Percentiles rank a stretch among this genome's conserved stretches.
Evolutionary conservation across 1,139 yeast genomes (phyloP).

Genomic region (Pichiaceae sp.): DNA sequence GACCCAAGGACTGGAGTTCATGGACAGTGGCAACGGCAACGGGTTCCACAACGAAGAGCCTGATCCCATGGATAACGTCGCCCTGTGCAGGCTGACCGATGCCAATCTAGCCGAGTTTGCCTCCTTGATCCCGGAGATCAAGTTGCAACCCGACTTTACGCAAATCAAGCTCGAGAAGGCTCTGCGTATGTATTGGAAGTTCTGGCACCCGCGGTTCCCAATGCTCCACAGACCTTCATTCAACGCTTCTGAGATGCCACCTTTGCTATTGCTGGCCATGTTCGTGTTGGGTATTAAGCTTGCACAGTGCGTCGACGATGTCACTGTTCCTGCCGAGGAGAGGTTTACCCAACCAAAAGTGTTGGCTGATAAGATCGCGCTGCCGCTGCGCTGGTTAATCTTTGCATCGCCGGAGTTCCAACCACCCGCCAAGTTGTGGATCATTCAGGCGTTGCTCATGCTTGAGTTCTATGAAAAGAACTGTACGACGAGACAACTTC

Average conservation of each 20-base stretch:
- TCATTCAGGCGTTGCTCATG: conserved; percentile 42
- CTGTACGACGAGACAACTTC: conserved; percentile 36
- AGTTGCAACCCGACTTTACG: conserved; percentile 21
- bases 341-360: conserved; percentile 15
- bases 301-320: conserved; percentile 20
- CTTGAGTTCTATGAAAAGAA: conserved; percentile 44
- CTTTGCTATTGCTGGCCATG: conserved; percentile 37
- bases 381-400: conserved; percentile 38
- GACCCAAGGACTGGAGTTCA: not conserved
- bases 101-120: conserved; percentile 15
- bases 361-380: conserved; percentile 30
- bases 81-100: conserved; percentile 8
- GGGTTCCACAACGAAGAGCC: not conserved
- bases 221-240: conserved; percentile 44
- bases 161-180: conserved; percentile 21
- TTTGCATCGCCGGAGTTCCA: conserved; percentile 42
- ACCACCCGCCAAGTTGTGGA: conserved; percentile 44
- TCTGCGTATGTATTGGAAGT: conserved; percentile 35
- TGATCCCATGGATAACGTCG: conserved; percentile 4
- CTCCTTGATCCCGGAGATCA: conserved; percentile 19
- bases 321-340: conserved; percentile 15
- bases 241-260: conserved; percentile 31
- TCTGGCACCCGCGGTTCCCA: conserved; percentile 43
- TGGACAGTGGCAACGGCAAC: no score
- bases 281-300: conserved; percentile 32